Percentiles rank a stretch among this genome's conserved stretches.
Evolutionary conservation across 371 early-diverging fungal species (phyloP).

Genomic region (Synchytrium microbalum): DNA sequence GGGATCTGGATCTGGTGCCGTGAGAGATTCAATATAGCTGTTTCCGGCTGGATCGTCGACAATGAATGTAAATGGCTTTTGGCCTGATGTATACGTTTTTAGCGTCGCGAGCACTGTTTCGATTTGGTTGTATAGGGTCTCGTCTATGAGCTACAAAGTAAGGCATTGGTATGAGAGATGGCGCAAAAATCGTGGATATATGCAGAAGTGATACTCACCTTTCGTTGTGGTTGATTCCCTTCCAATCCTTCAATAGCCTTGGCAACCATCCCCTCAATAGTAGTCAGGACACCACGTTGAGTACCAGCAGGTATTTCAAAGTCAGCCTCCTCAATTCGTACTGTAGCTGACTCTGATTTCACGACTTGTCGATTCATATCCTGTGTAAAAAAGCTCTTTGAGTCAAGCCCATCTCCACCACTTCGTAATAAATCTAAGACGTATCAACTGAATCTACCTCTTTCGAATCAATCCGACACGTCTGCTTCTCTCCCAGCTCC

Average conservation of each 20-base stretch:
- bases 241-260: slow-evolving; percentile 74
- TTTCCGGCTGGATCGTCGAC: slow-evolving; percentile 92
- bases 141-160: slow-evolving; percentile 35
- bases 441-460: slow-evolving; percentile 12
- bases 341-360: slow-evolving; percentile 73
- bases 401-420: neutral
- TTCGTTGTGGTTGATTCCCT: slow-evolving; percentile 69
- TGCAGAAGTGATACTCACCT: slow-evolving; percentile 26
- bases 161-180: slow-evolving; percentile 1
- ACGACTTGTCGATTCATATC: slow-evolving; percentile 89
- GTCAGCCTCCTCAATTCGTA: slow-evolving; percentile 75
- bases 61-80: slow-evolving; percentile 55
- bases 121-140: slow-evolving; percentile 63
- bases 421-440: neutral
- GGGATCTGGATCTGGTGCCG: slow-evolving; percentile 52
- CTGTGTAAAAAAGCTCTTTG: slow-evolving; percentile 10
- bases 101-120: slow-evolving; percentile 61
- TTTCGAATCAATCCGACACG: slow-evolving; percentile 50
- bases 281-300: slow-evolving; percentile 71
- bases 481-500: slow-evolving; percentile 68
- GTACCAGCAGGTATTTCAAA: slow-evolving; percentile 79
- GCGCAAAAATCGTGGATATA: neutral
- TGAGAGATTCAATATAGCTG: slow-evolving; percentile 76
- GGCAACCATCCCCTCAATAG: slow-evolving; percentile 79
- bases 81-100: slow-evolving; percentile 31